A percentile compares a stretch with the other conserved stretches of the same genome.
phyloP scores from a whole-genome alignment of 352 stramenopile genomes.

The Globisporangium echinulatum region DNA sequence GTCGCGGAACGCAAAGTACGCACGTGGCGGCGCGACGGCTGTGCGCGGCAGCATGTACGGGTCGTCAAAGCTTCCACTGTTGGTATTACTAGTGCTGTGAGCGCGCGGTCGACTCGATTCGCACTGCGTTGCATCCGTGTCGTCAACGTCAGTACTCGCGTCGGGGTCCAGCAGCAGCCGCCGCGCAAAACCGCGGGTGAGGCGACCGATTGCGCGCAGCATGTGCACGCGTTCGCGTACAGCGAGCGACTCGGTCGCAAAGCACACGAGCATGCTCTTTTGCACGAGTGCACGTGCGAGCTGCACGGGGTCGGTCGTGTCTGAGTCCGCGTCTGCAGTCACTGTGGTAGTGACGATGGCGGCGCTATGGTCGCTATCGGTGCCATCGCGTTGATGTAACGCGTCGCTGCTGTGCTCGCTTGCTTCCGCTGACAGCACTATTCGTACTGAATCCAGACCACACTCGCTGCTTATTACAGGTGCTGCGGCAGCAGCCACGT shows the following conservation, averaged over 20 bases:
- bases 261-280: constrained; percentile 35
- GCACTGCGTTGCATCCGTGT: not conserved
- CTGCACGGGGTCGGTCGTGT: not conserved
- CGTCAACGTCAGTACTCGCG: not conserved
- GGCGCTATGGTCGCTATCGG: too few species aligned
- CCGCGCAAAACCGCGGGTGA: constrained; percentile 33
- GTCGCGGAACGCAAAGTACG: constrained; percentile 61
- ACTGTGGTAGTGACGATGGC: too few species aligned
- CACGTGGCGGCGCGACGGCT: constrained; percentile 34
- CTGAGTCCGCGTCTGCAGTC: too few species aligned
- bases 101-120: not conserved
- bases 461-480: too few species aligned
- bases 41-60: constrained; percentile 27
- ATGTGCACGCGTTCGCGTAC: constrained; percentile 16
- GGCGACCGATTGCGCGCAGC: constrained; percentile 22
- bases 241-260: constrained; percentile 19
- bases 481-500: too few species aligned
- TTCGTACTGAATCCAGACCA: too few species aligned
- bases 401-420: too few species aligned
- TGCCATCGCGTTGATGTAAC: too few species aligned
- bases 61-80: constrained; percentile 6
- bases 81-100: not conserved
- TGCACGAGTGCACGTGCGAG: constrained; percentile 25
- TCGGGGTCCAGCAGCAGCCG: constrained; percentile 17
- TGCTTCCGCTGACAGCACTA: too few species aligned